Base-by-base conservation (phyloP, 106 monocot genomes). In the Gastrodia elata region DNA sequence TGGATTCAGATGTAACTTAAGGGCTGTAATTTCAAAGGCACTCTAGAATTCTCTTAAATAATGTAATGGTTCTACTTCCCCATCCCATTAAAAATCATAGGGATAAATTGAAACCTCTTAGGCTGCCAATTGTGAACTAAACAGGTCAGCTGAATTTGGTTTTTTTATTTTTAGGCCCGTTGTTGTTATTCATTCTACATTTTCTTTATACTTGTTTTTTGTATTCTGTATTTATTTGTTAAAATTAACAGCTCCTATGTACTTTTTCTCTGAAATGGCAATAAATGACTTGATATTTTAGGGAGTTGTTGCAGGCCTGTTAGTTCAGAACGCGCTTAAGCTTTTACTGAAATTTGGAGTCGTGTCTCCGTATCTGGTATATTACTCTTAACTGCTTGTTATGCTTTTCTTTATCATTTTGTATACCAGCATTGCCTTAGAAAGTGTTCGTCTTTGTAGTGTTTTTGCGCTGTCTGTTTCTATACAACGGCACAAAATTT, bases 321-420 rank as follows among this genome's bases (percentile, higher is more conserved):
- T 97, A 9, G 92, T 97, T 84, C 96, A 97, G 83, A 97, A 97
- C 80, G 52, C 92, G 13, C 86, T 97, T 10, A 97, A 97, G 75
- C 90, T 83, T 65, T 80, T 97, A 46, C 77, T 97, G 76, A 97
- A 93, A 36, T 97, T 97, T 78, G 96, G 96, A 68, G 80, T 86
- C 76, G 96, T 97, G 72, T 97, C 96, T 79, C 83, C 96, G 46
- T 97, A 97, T 80, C 76, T 97, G 90, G 96, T 97, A 86, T 82
- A 16, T 40, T 39, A 40, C 37, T 69, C 69, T 69, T 15, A 35
- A 39, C 22, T 8, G 4, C 69, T 39, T 40, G 10, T 67, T 67
- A 35, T 67, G 38, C 32, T 27, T 67, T 20, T 57, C 16, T 67
- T 61, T 52, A 8, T 52, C 52, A 61, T 9, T 61, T 26, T 28